A percentile compares a stretch with the other conserved stretches of the same genome.
These are phyloP conservation scores for Lagenaria siceraria DNA, from an alignment of 306 rosid species.

Conservation along the genomic window DNA sequence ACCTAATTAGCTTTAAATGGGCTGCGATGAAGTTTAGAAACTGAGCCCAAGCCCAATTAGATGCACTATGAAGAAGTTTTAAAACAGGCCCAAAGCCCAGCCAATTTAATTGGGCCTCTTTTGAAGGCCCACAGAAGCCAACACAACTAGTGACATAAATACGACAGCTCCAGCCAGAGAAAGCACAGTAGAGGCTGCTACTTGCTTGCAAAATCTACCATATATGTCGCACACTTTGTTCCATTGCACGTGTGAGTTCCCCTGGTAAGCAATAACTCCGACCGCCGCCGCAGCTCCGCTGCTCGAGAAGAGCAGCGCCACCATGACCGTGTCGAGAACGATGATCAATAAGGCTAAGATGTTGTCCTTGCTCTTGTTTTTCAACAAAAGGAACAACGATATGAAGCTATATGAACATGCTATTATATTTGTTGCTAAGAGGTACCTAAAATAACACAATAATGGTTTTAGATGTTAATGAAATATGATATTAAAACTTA, in stretches of 20 bases:
- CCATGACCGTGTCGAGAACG: slow-evolving; percentile 36
- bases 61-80: neutral
- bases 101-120: slow-evolving; percentile 5
- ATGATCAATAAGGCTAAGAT: slow-evolving; percentile 8
- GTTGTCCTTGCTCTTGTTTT: slow-evolving; percentile 20
- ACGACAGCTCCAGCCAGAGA: slow-evolving; percentile 35
- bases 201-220: slow-evolving; percentile 39
- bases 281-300: slow-evolving; percentile 43
- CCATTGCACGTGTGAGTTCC: slow-evolving; percentile 82
- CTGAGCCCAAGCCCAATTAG: neutral
- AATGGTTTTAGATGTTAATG: neutral
- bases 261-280: slow-evolving; percentile 44
- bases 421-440: slow-evolving; percentile 44
- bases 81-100: neutral
- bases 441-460: slow-evolving; percentile 27
- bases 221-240: slow-evolving; percentile 54
- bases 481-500: neutral
- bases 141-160: slow-evolving; percentile 30
- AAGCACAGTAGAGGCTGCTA: slow-evolving; percentile 25
- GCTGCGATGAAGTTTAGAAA: neutral
- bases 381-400: slow-evolving; percentile 18
- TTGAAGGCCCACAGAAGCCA: slow-evolving; percentile 23
- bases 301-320: slow-evolving; percentile 59
- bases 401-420: slow-evolving; percentile 47
- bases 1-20: neutral